Evolutionary conservation across 768 basidiomycete species (phyloP).

Genomic region (Kwoniella shandongensis): DNA sequence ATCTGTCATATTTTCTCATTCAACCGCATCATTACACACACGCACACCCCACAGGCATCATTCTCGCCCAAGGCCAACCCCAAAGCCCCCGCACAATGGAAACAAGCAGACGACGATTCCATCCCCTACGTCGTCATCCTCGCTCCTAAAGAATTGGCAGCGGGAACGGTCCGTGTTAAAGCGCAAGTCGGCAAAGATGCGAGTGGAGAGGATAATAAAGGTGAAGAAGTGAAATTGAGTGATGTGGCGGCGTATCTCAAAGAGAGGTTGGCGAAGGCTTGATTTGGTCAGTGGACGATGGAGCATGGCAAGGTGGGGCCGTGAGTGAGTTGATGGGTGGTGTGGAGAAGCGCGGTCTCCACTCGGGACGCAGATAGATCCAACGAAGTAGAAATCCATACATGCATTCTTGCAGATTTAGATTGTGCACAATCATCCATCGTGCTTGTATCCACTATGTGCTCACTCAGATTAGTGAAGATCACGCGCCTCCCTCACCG

Average conservation of each 20-base stretch:
- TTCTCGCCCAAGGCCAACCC: conserved; percentile 92
- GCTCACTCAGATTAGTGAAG: no score
- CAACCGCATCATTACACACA: no score
- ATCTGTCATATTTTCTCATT: neutral
- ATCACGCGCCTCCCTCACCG: neutral
- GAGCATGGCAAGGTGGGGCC: no score
- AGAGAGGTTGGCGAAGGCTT: conserved; percentile 29
- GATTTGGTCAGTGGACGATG: conserved; percentile 1
- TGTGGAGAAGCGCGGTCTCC: neutral
- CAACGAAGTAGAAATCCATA: neutral
- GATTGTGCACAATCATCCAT: no score
- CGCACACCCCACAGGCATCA: conserved; percentile 68
- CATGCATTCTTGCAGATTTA: conserved; percentile 1
- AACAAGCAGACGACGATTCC: conserved; percentile 83
- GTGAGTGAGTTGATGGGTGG: neutral
- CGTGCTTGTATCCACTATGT: no score
- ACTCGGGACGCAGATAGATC: no score
- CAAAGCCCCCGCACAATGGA: conserved; percentile 81
- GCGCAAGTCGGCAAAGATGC: conserved; percentile 71
- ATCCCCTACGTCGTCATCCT: conserved; percentile 91
- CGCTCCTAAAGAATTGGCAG: conserved; percentile 79
- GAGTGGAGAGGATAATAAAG: conserved; percentile 59
- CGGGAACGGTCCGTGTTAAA: conserved; percentile 84
- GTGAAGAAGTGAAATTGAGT: conserved; percentile 64
- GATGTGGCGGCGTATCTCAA: conserved; percentile 66